These are phyloP conservation scores for Tetragonia tetragonoides DNA, from an alignment of 148 eudicot genomes.

Conservation along the genomic window DNA sequence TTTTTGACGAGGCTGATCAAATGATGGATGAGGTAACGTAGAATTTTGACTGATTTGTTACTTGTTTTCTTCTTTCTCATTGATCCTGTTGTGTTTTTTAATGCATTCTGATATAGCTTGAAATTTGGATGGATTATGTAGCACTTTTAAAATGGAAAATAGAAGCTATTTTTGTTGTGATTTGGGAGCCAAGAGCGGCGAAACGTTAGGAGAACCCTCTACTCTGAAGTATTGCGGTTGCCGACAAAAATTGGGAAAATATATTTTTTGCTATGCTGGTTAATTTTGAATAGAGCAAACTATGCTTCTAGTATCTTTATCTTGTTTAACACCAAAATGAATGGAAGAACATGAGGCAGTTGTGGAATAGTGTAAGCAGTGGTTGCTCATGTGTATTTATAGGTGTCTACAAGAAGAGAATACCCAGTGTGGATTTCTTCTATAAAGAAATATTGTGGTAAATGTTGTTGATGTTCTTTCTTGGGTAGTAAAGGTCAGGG, in stretches of 20 bases:
- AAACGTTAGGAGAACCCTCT: neutral
- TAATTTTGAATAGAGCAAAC: too few species aligned
- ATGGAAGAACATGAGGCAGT: neutral
- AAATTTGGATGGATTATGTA: neutral
- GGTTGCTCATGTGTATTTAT: neutral
- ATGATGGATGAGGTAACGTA: conserved; percentile 78
- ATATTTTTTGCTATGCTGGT: too few species aligned
- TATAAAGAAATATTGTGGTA: neutral
- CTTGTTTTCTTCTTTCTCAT: neutral
- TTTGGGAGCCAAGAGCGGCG: neutral
- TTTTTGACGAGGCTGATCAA: conserved; percentile 95
- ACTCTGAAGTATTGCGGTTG: neutral
- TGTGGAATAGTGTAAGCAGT: neutral
- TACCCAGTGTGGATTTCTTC: too few species aligned
- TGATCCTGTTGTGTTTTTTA: neutral
- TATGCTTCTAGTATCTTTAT: neutral
- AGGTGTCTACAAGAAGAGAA: too few species aligned
- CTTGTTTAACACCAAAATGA: neutral
- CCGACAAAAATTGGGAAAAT: neutral
- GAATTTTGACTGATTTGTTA: neutral
- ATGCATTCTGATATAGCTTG: neutral
- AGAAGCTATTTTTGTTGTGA: neutral
- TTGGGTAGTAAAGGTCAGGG: neutral
- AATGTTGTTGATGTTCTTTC: neutral
- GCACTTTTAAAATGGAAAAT: neutral